These are phyloP conservation scores for Ilex asprella DNA, from an alignment of 257 asterid species.

Conservation along the genomic window DNA sequence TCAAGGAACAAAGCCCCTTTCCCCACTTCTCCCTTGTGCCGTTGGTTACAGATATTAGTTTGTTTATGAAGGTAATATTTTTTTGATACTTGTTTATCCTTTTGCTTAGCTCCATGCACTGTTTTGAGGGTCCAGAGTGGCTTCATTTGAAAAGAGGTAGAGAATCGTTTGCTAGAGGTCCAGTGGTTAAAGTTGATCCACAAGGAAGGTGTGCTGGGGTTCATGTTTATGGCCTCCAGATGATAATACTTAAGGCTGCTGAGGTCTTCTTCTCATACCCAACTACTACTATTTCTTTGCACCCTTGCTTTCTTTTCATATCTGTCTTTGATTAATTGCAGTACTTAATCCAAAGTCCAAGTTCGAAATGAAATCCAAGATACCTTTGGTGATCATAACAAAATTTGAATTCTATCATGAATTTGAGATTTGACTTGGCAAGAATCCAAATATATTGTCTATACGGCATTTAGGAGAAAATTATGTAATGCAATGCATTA, in stretches of 20 bases:
- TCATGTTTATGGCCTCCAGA: slow-evolving; percentile 78
- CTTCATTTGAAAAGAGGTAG: slow-evolving; percentile 80
- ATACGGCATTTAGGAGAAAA: too few species aligned
- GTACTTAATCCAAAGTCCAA: too few species aligned
- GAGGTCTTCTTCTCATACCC: slow-evolving; percentile 43
- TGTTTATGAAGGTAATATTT: neutral
- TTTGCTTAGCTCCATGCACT: slow-evolving; percentile 88
- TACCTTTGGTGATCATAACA: too few species aligned
- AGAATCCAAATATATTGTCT: too few species aligned
- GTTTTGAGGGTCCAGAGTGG: slow-evolving; percentile 99
- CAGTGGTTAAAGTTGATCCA: slow-evolving; percentile 82
- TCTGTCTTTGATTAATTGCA: slow-evolving; percentile 2
- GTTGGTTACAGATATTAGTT: too few species aligned
- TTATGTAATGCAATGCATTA: too few species aligned
- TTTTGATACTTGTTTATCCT: neutral
- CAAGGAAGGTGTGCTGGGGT: slow-evolving; percentile 90
- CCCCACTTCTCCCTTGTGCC: too few species aligned
- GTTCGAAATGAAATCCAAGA: too few species aligned
- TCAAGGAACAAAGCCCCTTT: too few species aligned
- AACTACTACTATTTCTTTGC: neutral
- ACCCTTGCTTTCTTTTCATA: neutral
- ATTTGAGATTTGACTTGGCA: too few species aligned
- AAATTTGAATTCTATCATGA: too few species aligned
- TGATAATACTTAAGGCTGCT: slow-evolving; percentile 93
- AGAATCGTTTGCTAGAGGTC: slow-evolving; percentile 80